Evolutionary conservation across 805 yeast genomes (phyloP), one percentile per base, ranked within the genome.

Genomic region (Metschnikowia hibisci): DNA sequence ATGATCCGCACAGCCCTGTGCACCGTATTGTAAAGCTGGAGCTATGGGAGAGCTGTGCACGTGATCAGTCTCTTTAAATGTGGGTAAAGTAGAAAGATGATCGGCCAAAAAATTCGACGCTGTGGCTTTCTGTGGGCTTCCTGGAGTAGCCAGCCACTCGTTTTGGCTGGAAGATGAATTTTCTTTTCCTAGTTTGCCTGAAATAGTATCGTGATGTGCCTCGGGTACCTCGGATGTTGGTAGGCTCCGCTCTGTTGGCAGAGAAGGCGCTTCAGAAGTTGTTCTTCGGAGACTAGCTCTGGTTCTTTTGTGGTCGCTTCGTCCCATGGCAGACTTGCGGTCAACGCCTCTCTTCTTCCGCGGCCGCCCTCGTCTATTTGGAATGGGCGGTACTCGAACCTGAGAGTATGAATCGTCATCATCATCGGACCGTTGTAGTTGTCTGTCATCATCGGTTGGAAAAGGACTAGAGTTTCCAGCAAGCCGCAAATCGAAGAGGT

Each of bases 361-460:
- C 6, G 56, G 56, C 7, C 56, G 38, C 22, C 56, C 56, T 14
- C 56, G 38, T 15, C 56, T 44, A 33, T 32, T 41, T 4, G 41
- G 42, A 12, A 52, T 46, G 2, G 44, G 36, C 3, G 40, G 39
- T 25, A 39, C 41, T 18, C 33, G 37, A n/a, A 29, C 6, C 34
- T 27, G 8, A 8, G 28, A 5, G 32, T 28, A 18, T 23, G 36
- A 32, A 15, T 39, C 47, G 31, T 44, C 51, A 10, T 52, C 55
- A 26, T 50, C 53, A 16, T 46, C 54, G 11, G 49, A 41, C 23
- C 36, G 38, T n/a, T 14, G 15, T 2, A 23, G 33, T 37, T 34
- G 34, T 18, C 23, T 15, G 15, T 48, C 54, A 39, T 51, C 56
- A 40, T 52, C 54, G 49, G 50, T 47, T 4, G 43, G 20, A 4